A percentile compares a stretch with the other conserved stretches of the same genome.
Evolutionary conservation across 2,329 filamentous ascomycete genomes (phyloP).

Genomic region (Colletotrichum abscissum): DNA sequence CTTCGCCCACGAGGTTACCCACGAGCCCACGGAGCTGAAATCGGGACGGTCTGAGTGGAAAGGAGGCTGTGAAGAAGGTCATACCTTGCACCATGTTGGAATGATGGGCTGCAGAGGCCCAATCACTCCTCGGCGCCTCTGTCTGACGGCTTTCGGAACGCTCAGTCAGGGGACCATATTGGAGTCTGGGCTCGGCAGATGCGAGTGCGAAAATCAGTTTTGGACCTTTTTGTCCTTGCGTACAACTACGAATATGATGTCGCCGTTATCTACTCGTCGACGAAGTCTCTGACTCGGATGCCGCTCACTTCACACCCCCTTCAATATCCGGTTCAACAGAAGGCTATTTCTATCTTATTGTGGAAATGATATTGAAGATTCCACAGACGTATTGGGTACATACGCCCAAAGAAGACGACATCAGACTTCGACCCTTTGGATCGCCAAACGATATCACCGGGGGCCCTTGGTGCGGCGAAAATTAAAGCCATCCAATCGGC

Average conservation of each 20-base stretch:
- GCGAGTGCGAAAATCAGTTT: slow-evolving; percentile 22
- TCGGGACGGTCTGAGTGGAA: slow-evolving; percentile 25
- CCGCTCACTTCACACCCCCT: not conserved
- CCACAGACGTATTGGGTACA: not conserved
- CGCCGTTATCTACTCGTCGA: not conserved
- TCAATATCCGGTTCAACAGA: slow-evolving; percentile 13
- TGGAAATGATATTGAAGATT: not conserved
- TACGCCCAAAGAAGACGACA: not conserved
- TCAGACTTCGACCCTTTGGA: slow-evolving; percentile 16
- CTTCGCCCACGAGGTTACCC: slow-evolving; percentile 15
- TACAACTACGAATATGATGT: not conserved
- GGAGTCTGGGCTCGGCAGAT: slow-evolving; percentile 2
- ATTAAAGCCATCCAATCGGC: slow-evolving; percentile 30
- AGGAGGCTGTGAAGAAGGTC: not conserved
- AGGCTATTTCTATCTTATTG: slow-evolving; percentile 7
- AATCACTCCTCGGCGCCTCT: slow-evolving; percentile 1
- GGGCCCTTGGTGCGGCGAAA: slow-evolving; percentile 12
- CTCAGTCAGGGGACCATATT: not conserved
- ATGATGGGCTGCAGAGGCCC: slow-evolving; percentile 14
- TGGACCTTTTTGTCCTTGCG: not conserved
- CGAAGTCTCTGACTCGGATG: not conserved
- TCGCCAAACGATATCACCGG: slow-evolving; percentile 5
- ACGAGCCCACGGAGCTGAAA: slow-evolving; percentile 24
- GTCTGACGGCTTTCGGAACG: not conserved
- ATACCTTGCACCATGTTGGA: not conserved